Base-by-base conservation (phyloP, 495 filamentous ascomycete genomes). In the Aspergillus olivimuriae region DNA sequence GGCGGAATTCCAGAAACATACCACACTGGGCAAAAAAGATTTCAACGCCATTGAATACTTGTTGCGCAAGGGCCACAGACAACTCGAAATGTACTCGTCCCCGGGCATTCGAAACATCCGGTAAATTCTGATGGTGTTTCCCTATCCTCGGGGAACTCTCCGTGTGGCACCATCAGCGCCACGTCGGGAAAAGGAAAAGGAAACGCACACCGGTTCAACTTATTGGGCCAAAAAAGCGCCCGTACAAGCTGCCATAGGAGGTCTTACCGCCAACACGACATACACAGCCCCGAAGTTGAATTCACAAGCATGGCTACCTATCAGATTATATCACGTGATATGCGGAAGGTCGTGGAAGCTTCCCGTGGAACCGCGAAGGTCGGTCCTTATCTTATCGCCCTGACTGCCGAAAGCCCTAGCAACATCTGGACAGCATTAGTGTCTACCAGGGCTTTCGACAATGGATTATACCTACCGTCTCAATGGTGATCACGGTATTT, bases 11-110 rank as follows among this genome's bases (percentile, higher is more conserved):
- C 66, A 81, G 34, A 83, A 84, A 53, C 71, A 88, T 53, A 55
- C 80, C 2, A 56, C 58, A 16, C 56, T 96, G 26, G 81, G 83
- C 62, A 95, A 87, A 66, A 91, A 86, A 58, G 89, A 97, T 58
- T 97, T 97, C 63, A 65, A 66, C 33, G 78, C 89, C 2, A 82
- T 98, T 46, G 92, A 98, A 62, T 94, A 86, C 66, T 69, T 96
- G 3, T 58, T 98, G 22, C 77, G 91, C 34, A 90, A 86, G 57
- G 92, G 92, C 30, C 74, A 79, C 22, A 77, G 86, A 40, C 89
- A 97, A 63, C 66, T 98, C 18, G 89, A 95, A 40, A 77, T 82
- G 43, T 97, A 94, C 65, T 79, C 83, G 14, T 77, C 81, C 5
- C 82, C 89, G 17, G 86, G 84, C 2, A 87, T 96, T 58, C 88